Base-by-base conservation (phyloP, 495 filamentous ascomycete species). In the Letharia columbiana region DNA sequence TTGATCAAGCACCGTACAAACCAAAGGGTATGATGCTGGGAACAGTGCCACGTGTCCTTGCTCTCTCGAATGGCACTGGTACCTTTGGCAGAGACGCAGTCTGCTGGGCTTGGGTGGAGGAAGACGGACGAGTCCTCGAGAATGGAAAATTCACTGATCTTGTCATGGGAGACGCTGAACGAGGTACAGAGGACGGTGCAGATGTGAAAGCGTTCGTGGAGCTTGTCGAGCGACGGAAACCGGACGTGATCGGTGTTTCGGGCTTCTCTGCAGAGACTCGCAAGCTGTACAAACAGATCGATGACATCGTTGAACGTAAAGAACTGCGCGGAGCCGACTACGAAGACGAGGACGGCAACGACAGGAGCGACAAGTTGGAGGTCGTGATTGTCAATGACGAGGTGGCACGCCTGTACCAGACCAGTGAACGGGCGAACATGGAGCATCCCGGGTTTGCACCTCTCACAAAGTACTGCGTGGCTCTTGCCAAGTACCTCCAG, bases 1-100 rank as follows among this genome's bases (percentile, higher is more conserved):
- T 98, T 42, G 95, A 98, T 73, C 94, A 98, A 76, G 91, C 94
- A 17, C 93, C 94, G 4, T 92, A 92, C 76, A 96, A 96, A 71
- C 92, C 95, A 20, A 91, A 91, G 75, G 93, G 91, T n/a, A 89
- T 96, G 87, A 80, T 89, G 15, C 78, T 95, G 49, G 94, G 94
- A 20, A 96, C 93, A 20, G 84, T 86, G 9, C 92, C 94, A 35
- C 88, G 93, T 37, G 91, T 96, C 41, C 84, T 98, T 40, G 82
- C 91, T 3, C 73, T 98, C 23, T 91, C 92, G 3, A 92, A 90
- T 68, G 94, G 94, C 62, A 72, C 73, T 45, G 91, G 90, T 18
- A 82, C 88, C 65, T 80, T 86, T 17, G 87, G 84, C 60, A 81
- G 82, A 39, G 92, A 96, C 65, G 88, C 91, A 39, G 84, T 96